A percentile compares a stretch with the other conserved stretches of the same genome.
Conservation (phyloP, 441 rosid species). For the Monsonia emarginata region DNA sequence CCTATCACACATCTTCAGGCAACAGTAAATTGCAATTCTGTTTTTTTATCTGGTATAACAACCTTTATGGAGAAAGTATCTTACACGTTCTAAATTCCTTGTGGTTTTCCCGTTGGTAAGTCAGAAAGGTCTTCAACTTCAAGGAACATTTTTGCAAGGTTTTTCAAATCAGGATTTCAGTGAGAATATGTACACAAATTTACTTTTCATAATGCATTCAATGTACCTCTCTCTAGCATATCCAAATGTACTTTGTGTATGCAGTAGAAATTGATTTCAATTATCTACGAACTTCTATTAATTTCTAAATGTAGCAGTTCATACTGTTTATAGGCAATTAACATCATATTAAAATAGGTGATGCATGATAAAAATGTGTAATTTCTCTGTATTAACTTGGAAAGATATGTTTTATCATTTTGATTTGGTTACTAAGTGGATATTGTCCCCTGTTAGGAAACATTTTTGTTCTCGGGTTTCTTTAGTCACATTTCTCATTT, state of each 20-base stretch:
- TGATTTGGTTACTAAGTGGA: neutral
- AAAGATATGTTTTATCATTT: neutral
- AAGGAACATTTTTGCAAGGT: neutral
- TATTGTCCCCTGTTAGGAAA: neutral
- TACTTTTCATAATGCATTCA: neutral
- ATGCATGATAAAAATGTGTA: neutral
- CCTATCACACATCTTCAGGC: neutral
- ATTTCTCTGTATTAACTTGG: neutral
- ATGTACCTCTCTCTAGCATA: neutral
- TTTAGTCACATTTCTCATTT: neutral
- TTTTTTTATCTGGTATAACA: neutral
- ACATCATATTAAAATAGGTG: neutral
- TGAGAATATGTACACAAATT: neutral
- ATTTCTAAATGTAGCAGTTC: neutral
- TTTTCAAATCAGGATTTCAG: neutral
- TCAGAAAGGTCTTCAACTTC: neutral
- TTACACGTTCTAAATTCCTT: neutral
- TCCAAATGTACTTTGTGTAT: neutral
- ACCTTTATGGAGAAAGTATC: neutral
- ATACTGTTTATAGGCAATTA: neutral
- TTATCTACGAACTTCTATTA: neutral
- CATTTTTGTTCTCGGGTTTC: too few species aligned
- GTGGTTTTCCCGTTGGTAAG: neutral
- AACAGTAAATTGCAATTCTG: neutral
- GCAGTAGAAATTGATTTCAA: neutral